A percentile compares a stretch with the other conserved stretches of the same genome.
Evolutionary conservation across 768 basidiomycete species (phyloP).

Genomic region (Leccinum imitatum): DNA sequence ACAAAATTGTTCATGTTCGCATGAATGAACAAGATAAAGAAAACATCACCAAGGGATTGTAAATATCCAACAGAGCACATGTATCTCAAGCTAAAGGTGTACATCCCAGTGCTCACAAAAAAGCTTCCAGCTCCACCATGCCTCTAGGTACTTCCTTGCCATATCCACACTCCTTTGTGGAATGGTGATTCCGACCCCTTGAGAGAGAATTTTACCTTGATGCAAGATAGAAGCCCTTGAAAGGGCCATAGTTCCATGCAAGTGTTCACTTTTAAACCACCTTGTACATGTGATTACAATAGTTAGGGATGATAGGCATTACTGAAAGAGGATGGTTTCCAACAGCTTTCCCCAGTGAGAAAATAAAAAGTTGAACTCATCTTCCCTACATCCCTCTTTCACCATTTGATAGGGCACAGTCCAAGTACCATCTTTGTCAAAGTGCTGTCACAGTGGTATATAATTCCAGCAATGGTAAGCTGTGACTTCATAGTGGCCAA

Average conservation of each 20-base stretch:
- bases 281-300: too few species aligned
- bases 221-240: neutral
- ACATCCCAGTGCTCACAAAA: neutral
- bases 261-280: neutral
- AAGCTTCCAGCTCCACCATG: neutral
- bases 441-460: neutral
- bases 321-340: too few species aligned
- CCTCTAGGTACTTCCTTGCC: neutral
- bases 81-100: too few species aligned
- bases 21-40: too few species aligned
- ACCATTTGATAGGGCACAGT: conserved; percentile 7
- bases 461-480: conserved; percentile 16
- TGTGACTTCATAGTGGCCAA: neutral
- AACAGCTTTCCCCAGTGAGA: too few species aligned
- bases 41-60: too few species aligned
- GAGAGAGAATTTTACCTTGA: neutral
- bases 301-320: too few species aligned
- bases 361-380: too few species aligned
- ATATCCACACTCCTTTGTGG: neutral
- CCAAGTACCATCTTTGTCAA: conserved; percentile 3
- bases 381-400: neutral
- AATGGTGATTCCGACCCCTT: neutral
- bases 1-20: too few species aligned
- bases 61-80: too few species aligned
- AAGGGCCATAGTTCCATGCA: neutral